A percentile compares a stretch with the other conserved stretches of the same genome.
phyloP scores from a whole-genome alignment of 2,329 filamentous ascomycete genomes.

The Fusarium clavum region DNA sequence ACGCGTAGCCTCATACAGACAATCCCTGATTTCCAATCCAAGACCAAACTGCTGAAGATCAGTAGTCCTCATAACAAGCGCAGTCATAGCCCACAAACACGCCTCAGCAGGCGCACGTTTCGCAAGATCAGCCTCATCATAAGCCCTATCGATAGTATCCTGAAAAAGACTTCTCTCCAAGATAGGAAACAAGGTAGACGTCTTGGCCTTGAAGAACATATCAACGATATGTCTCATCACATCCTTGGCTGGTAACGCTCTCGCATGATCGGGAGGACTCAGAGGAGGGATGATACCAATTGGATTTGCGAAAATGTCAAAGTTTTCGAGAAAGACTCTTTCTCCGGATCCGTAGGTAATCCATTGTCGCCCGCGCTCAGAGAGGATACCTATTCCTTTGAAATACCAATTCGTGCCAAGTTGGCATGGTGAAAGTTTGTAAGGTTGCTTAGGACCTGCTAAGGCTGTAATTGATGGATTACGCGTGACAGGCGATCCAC shows the following conservation, averaged over 20 bases:
- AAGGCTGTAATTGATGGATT: not conserved
- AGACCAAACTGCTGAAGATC: slow-evolving; percentile 7
- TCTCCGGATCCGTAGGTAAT: slow-evolving; percentile 36
- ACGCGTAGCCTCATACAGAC: slow-evolving; percentile 9
- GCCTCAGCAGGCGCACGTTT: slow-evolving; percentile 9
- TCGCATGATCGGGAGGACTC: slow-evolving; percentile 13
- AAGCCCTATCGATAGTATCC: slow-evolving; percentile 15
- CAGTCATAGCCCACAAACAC: slow-evolving; percentile 26
- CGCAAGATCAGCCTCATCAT: slow-evolving; percentile 6
- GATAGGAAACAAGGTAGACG: slow-evolving; percentile 22
- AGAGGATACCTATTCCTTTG: slow-evolving; percentile 34
- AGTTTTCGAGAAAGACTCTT: slow-evolving; percentile 35
- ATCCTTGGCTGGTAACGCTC: slow-evolving; percentile 5
- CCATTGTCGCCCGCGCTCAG: slow-evolving; percentile 30
- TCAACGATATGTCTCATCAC: slow-evolving; percentile 12
- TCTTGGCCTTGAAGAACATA: slow-evolving; percentile 27
- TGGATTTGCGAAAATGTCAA: slow-evolving; percentile 27
- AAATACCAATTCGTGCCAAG: slow-evolving; percentile 38
- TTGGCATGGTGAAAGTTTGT: slow-evolving; percentile 27
- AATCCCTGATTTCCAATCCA: slow-evolving; percentile 4
- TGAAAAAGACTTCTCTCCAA: slow-evolving; percentile 23
- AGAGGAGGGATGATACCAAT: slow-evolving; percentile 3
- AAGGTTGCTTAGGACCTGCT: not conserved
- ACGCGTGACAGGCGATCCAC: not conserved
- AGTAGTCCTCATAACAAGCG: slow-evolving; percentile 13